Evolutionary conservation across 1,139 yeast genomes (phyloP), one percentile per base, ranked within the genome.

Genomic region (Meyerozyma elateridarum): DNA sequence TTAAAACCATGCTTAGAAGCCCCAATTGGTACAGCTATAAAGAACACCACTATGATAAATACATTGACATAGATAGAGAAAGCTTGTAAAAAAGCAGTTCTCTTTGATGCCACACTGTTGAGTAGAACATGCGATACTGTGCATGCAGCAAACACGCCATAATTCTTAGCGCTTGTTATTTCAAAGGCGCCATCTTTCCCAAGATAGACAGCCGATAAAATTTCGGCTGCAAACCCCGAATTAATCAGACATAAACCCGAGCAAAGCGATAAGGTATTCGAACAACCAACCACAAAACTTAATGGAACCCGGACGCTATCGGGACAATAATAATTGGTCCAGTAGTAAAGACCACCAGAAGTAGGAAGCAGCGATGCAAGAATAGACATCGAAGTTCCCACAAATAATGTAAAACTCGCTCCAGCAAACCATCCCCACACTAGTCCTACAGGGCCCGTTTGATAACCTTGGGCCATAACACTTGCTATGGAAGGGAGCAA

Each of bases 201-300:
- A 24, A 64, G 49, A 25, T 40, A 52, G 3, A 60, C 64, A 1
- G 66, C 65, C 1, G 69, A 56, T 30, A 64, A 44, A 5, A 61
- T 42, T 40, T 62, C 64, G 8, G 46, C 45, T 2, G 65, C 66
- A 42, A 60, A 62, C 3, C 70, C 70, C 35, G 61, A 64, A 34
- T 54, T 50, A 34, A 64, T 61, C 22, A 65, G 54, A 42, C 70
- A 64, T 31, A 60, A 47, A 0, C 66, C 70, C 29, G 61, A 62
- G 36, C 59, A 46, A 29, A 62, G 48, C 1, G 66, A 67, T 28
- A 64, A 37, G 2, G 66, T 44, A 38, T 64, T 63, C 8, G 66
- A 48, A 37, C 63, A 56, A 1, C 66, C 70, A 28, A 56, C 50
- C 18, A 56, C 35, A 35, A 59, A 61, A 52, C 65, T 55, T 29